These are phyloP conservation scores for Rhodotorula kratochvilovae DNA, from an alignment of 768 basidiomycete species.

Conservation along the genomic window DNA sequence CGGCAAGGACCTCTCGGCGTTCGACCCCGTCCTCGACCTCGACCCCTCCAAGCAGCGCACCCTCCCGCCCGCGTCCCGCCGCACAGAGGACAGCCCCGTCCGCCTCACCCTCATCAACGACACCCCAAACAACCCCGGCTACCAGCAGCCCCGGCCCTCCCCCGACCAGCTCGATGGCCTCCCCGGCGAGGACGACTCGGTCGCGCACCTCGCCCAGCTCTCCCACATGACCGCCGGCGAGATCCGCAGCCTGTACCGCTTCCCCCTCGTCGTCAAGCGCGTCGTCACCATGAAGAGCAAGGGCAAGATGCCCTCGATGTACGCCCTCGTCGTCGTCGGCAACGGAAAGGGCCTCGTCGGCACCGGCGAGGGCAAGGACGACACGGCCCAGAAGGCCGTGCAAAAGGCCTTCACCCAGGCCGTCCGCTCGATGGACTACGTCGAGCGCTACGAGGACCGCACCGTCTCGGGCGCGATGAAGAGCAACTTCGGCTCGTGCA, in stretches of 20 bases:
- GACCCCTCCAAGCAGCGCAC: slow-evolving; percentile 27
- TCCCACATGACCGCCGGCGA: slow-evolving; percentile 47
- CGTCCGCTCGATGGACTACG: slow-evolving; percentile 80
- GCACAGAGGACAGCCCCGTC: background rate
- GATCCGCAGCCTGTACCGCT: slow-evolving; percentile 47
- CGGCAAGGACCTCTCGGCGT: slow-evolving; percentile 19
- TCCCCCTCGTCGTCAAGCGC: slow-evolving; percentile 50
- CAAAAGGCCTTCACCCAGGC: slow-evolving; percentile 64
- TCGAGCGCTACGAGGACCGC: slow-evolving; percentile 86
- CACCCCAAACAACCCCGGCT: slow-evolving; percentile 20
- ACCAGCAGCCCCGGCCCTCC: slow-evolving; percentile 23
- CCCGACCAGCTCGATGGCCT: slow-evolving; percentile 30
- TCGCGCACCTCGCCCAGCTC: slow-evolving; percentile 33
- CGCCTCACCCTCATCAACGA: slow-evolving; percentile 27
- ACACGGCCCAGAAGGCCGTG: slow-evolving; percentile 54
- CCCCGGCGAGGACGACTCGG: slow-evolving; percentile 37
- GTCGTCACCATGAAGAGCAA: slow-evolving; percentile 89
- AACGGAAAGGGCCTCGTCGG: slow-evolving; percentile 80
- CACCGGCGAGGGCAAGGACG: slow-evolving; percentile 74
- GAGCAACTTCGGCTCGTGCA: slow-evolving; percentile 76
- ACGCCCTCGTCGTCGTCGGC: slow-evolving; percentile 67
- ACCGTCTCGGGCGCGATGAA: slow-evolving; percentile 91
- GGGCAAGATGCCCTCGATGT: slow-evolving; percentile 70
- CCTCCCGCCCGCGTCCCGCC: background rate
- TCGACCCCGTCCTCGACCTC: slow-evolving; percentile 30